Percentiles rank a stretch among this genome's conserved stretches.
phyloP scores from a whole-genome alignment of 2,329 filamentous ascomycete genomes.

The Penicillium sp. region DNA sequence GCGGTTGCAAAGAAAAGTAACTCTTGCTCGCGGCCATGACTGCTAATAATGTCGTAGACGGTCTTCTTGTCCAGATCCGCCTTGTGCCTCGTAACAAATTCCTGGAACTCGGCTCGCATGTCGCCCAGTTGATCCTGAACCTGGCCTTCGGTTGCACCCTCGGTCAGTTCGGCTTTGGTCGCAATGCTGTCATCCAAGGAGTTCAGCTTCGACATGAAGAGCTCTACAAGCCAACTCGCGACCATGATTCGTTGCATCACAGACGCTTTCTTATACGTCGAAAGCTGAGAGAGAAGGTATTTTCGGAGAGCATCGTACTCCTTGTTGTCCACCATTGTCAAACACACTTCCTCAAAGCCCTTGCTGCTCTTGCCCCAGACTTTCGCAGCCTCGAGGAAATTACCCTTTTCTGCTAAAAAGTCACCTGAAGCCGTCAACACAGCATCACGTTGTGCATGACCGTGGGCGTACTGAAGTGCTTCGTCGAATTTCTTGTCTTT shows the following conservation, averaged over 20 bases:
- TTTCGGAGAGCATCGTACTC: conserved; percentile 89
- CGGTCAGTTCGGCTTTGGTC: conserved; percentile 79
- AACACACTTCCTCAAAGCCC: conserved; percentile 91
- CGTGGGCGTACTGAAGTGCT: conserved; percentile 82
- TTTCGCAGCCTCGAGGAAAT: conserved; percentile 81
- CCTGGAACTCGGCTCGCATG: conserved; percentile 79
- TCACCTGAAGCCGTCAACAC: conserved; percentile 93
- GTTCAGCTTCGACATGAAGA: conserved; percentile 97
- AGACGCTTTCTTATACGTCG: conserved; percentile 76
- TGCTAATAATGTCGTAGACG: conserved; percentile 93
- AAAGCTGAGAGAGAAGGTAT: conserved; percentile 84
- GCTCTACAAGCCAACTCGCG: conserved; percentile 89
- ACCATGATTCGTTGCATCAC: conserved; percentile 96
- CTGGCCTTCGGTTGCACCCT: conserved; percentile 70
- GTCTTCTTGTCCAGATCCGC: conserved; percentile 86
- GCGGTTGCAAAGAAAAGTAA: conserved; percentile 87
- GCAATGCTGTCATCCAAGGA: conserved; percentile 91
- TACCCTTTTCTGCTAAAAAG: conserved; percentile 77
- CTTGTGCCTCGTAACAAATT: conserved; percentile 85
- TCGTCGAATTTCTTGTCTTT: conserved; percentile 84
- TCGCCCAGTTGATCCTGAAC: conserved; percentile 68
- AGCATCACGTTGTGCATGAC: conserved; percentile 79
- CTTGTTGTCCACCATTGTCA: conserved; percentile 85
- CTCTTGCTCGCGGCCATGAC: conserved; percentile 91
- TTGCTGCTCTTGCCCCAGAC: conserved; percentile 96